phyloP scores from a whole-genome alignment of 2,329 filamentous ascomycete species.

The Sporothrix pseudoabietina region DNA sequence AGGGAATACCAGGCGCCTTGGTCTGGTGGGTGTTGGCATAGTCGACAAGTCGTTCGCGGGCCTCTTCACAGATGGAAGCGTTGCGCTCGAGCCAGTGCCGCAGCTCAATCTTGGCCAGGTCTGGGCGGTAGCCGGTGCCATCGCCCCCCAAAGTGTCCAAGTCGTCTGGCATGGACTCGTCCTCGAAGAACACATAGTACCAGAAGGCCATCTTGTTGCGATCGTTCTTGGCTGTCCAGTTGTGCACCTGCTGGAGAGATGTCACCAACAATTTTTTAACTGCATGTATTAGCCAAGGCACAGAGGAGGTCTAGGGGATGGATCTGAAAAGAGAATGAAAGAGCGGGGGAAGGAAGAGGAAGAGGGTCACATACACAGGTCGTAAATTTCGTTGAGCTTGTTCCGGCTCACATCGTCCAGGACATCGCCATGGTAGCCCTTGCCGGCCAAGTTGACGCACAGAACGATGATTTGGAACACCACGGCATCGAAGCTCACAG shows the following conservation, averaged over 20 bases:
- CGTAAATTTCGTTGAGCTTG: conserved; percentile 64
- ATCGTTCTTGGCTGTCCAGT: conserved; percentile 70
- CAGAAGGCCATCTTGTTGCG: conserved; percentile 71
- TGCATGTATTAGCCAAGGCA: conserved; percentile 38
- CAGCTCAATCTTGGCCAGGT: conserved; percentile 62
- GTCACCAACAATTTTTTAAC: conserved; percentile 69
- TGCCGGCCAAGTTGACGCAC: conserved; percentile 67
- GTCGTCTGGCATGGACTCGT: conserved; percentile 51
- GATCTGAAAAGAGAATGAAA: not conserved
- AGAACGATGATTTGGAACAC: conserved; percentile 67
- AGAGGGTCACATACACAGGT: conserved; percentile 56
- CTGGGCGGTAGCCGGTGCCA: conserved; percentile 56
- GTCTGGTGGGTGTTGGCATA: conserved; percentile 56
- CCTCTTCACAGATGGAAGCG: conserved; percentile 59
- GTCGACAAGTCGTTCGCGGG: conserved; percentile 56
- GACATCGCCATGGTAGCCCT: conserved; percentile 66
- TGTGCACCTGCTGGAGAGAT: conserved; percentile 66
- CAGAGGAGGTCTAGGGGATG: not conserved
- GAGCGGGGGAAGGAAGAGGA: not conserved
- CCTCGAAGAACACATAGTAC: conserved; percentile 66
- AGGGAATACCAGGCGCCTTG: conserved; percentile 53
- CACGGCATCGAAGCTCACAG: conserved; percentile 66
- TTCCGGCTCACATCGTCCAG: conserved; percentile 59
- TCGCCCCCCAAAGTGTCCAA: conserved; percentile 57
- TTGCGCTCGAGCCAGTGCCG: conserved; percentile 65